A percentile compares a stretch with the other conserved stretches of the same genome.
phyloP scores from a whole-genome alignment of 306 rosid species.

The Rosa rugosa region DNA sequence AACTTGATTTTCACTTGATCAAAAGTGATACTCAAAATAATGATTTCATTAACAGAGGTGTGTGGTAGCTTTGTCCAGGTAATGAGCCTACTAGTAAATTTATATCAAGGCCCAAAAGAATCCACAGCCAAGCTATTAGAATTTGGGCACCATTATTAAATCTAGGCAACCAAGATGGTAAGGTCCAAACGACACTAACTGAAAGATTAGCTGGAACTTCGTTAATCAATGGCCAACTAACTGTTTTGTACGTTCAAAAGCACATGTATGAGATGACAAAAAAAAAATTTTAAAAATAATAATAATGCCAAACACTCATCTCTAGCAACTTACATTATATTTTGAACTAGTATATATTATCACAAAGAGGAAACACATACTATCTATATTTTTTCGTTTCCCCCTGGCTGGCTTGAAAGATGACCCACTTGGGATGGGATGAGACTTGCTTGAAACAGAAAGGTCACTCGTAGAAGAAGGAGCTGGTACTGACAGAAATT shows the following conservation, averaged over 20 bases:
- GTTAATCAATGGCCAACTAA: neutral
- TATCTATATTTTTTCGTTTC: slow-evolving; percentile 69
- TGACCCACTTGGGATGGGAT: slow-evolving; percentile 55
- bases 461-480: slow-evolving; percentile 69
- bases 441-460: slow-evolving; percentile 85
- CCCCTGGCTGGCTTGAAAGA: slow-evolving; percentile 57
- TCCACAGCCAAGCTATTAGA: neutral
- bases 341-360: neutral
- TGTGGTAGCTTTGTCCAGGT: neutral
- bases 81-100: neutral
- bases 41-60: neutral
- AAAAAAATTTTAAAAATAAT: neutral
- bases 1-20: neutral
- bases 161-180: neutral
- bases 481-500: slow-evolving; percentile 49
- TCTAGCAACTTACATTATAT: neutral
- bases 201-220: neutral
- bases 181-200: neutral
- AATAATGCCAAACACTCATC: neutral
- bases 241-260: neutral
- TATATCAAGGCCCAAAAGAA: neutral
- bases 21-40: neutral
- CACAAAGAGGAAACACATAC: slow-evolving; percentile 48
- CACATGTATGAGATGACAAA: neutral
- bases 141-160: neutral